These are phyloP conservation scores for Clonostachys rhizophaga DNA, from an alignment of 2,329 filamentous ascomycete species.

Conservation along the genomic window DNA sequence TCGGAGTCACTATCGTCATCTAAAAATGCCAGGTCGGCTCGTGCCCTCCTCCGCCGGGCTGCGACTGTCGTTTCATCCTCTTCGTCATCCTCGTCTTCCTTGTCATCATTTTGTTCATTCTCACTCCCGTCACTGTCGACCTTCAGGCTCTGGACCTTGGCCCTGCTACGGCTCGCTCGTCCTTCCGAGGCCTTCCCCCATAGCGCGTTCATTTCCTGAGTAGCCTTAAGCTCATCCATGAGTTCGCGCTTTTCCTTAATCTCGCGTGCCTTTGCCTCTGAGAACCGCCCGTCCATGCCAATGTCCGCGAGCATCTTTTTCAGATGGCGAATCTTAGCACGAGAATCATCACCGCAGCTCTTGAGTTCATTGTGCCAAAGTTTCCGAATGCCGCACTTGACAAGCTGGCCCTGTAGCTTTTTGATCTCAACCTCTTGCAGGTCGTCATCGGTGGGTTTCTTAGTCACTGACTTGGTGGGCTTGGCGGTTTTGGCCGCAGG, in stretches of 20 bases:
- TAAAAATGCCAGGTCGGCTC: slow-evolving; percentile 59
- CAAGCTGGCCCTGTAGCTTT: slow-evolving; percentile 76
- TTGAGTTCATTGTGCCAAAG: slow-evolving; percentile 86
- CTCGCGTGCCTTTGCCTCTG: slow-evolving; percentile 73
- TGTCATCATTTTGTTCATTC: slow-evolving; percentile 13
- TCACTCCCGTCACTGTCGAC: slow-evolving; percentile 23
- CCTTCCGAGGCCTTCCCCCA: slow-evolving; percentile 60
- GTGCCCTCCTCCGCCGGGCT: slow-evolving; percentile 40
- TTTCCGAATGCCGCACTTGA: slow-evolving; percentile 89
- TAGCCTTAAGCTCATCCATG: slow-evolving; percentile 75
- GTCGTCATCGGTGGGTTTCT: slow-evolving; percentile 27
- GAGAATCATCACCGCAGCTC: slow-evolving; percentile 62
- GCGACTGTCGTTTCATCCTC: slow-evolving; percentile 25
- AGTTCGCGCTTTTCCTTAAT: slow-evolving; percentile 88
- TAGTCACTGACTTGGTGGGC: slow-evolving; percentile 14
- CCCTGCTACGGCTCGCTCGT: slow-evolving; percentile 33
- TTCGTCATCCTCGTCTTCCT: slow-evolving; percentile 15
- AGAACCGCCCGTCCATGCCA: slow-evolving; percentile 88
- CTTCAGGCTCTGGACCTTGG: slow-evolving; percentile 15
- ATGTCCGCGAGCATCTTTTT: slow-evolving; percentile 72
- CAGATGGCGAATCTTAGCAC: slow-evolving; percentile 79
- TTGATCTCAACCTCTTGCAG: slow-evolving; percentile 80
- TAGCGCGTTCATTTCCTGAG: slow-evolving; percentile 72
- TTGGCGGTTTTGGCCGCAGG: slow-evolving; percentile 14
- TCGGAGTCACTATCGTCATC: slow-evolving; percentile 66